Base-by-base conservation (phyloP, 768 basidiomycete genomes). In the Gymnopilus dilepis region DNA sequence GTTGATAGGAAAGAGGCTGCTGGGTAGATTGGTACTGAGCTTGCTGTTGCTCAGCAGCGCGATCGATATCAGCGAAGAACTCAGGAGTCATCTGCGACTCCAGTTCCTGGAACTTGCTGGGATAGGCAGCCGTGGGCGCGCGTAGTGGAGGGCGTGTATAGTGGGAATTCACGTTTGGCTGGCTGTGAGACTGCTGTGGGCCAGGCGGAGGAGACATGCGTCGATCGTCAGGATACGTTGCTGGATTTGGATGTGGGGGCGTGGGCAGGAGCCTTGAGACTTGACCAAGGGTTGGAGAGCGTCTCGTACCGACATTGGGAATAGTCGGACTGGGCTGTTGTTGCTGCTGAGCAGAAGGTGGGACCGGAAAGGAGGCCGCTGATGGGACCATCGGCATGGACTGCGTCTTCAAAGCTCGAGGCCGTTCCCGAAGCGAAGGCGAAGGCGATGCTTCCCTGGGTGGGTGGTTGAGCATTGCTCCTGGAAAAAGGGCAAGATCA, bases 81-180 rank as follows among this genome's bases (percentile, higher is more conserved):
- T 90, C 86, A 34, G 85, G 84, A 0, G 89, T 89, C 80, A 91
- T 83, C 52, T 88, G 82, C 81, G 85, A 89, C 37, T 86, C 85
- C 68, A 82, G 67, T 11, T 77, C 73, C 41, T 84, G 82, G 68
- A 82, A 86, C 58, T 85, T 83, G 0, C 78, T 74, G 19, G 89
- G 80, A 69, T 89, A 88, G 28, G 80, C 82, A 11, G 84, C 80
- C 3, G 82, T 79, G 0, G 83, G 76, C 6, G 79, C 78, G 48
- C 87, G 86, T 69, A 83, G 82, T 52, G 88, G 80, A 1, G 89
- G 85, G 9, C 90, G 86, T n/a, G 88, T 82, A 58, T 88, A 88
- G 34, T 84, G 85, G 50, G 83, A 73, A 63, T 71, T 75, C 52
- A 73, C 62, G 62, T 73, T 75, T 54, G 72, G 61, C 31, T 72